Conservation (phyloP, 176 grass and related monocot species). For the Chloris gayana region DNA sequence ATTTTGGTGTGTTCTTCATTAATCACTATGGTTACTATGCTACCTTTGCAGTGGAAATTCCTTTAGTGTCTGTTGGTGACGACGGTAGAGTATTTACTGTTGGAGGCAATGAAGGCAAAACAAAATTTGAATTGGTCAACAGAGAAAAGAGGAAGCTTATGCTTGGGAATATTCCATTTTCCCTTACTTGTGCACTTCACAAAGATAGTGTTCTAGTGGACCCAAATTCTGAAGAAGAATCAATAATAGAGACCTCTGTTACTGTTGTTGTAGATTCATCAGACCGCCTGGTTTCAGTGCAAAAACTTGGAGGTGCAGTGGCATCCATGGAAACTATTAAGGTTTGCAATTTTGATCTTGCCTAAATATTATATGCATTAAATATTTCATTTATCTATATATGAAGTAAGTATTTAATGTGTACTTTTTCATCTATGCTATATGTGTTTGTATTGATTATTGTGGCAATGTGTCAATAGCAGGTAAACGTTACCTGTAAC, state of each 20-base stretch:
- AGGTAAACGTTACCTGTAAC: background rate
- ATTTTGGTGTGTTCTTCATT: background rate
- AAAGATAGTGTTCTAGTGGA: slow-evolving; percentile 69
- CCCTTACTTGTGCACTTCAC: slow-evolving; percentile 78
- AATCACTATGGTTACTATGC: slow-evolving; percentile 3
- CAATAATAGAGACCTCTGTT: slow-evolving; percentile 74
- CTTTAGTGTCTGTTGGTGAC: slow-evolving; percentile 90
- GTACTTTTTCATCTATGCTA: background rate
- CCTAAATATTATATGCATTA: background rate
- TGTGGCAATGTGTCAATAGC: slow-evolving; percentile 22
- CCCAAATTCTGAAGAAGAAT: slow-evolving; percentile 88
- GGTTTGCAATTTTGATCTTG: slow-evolving; percentile 38
- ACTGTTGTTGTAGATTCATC: slow-evolving; percentile 79
- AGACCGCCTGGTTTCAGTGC: slow-evolving; percentile 64
- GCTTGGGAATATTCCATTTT: slow-evolving; percentile 64
- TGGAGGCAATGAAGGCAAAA: slow-evolving; percentile 60
- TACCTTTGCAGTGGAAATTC: slow-evolving; percentile 78
- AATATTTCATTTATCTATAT: background rate
- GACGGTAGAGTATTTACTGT: slow-evolving; percentile 88
- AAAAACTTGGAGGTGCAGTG: slow-evolving; percentile 74
- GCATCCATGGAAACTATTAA: slow-evolving; percentile 61
- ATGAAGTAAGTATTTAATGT: background rate
- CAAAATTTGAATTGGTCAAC: slow-evolving; percentile 80
- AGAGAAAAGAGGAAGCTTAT: slow-evolving; percentile 89
- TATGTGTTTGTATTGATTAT: background rate